Base-by-base conservation (phyloP, 2,329 filamentous ascomycete genomes). In the Juglanconis oblonga region DNA sequence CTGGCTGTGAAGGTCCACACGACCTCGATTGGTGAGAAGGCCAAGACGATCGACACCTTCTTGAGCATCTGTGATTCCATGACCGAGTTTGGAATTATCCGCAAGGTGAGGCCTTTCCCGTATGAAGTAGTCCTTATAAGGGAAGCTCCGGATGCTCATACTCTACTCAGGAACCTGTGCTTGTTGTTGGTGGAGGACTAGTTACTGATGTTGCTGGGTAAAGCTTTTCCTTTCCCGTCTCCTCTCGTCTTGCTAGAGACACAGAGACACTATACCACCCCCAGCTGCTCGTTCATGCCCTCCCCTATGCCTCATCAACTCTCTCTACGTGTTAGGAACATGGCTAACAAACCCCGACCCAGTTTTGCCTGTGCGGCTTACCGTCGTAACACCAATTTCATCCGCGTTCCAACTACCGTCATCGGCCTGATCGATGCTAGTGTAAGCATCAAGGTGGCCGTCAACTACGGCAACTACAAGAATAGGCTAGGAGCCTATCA, bases 381-480 rank as follows among this genome's bases (percentile, higher is more conserved):
- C 74, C 83, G 87, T 63, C 80, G 88, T 66, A 90, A 85, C 74
- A 90, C 88, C 48, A 89, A 89, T 74, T 91, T 82, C 75, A 89
- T 91, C 69, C 86, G 88, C 52, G 82, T 91, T 8, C 88, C 88
- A 1, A 91, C 88, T 0, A 91, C 88, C 1, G 85, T 91, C 64
- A 90, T 91, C 68, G 88, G 88, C 9, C 78, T 91, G 52, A 91
- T 91, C 62, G 88, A 91, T 68, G 88, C 88, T 3, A 89, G 86
- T 17, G 88, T 91, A 54, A 88, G 85, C 40, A 91, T 91, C 78
- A 90, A 91, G 70, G 88, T 91, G n/a, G 88, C 86, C 11, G 87
- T 91, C 67, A 91, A 91, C 76, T 90, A 90, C 67, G 87, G 86
- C 70, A 85, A 87, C 71, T 89, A 90, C 78, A 91, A 91, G 79